Evolutionary conservation across 1,284 basidiomycete species (phyloP), one percentile per base, ranked within the genome.

Genomic region (Ustilago loliicola): DNA sequence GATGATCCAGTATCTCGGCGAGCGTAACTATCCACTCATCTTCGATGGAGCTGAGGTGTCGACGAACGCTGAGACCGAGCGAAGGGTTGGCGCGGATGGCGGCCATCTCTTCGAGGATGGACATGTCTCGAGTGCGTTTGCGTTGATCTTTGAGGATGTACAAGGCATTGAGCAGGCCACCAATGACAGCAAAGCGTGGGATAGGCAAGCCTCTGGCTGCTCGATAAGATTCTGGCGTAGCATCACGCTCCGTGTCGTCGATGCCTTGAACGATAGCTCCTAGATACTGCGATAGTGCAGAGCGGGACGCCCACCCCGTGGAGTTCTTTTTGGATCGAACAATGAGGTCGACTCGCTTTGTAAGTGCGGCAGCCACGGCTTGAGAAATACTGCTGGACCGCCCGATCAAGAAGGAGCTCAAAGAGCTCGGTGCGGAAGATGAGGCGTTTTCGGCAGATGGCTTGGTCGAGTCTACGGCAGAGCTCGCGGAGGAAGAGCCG

Each of bases 131-230:
- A 7, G 61, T 57, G 42, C 71, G 66, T 29, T 38, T 67, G 27
- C 77, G 59, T 58, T 81, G 79, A 11, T 72, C 79, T n/a, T 79
- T 77, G 30, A 78, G 77, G 2, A 72, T 29, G 50, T 80, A 72
- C 10, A 86, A 63, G 4, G 83, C 83, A 15, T 74, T 77, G 11
- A 86, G 68, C 0, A 86, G 70, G 5, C 84, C 84, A 1, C 80
- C 77, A 40, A 81, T 67, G 19, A 85, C 61, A 19, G 83, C 72
- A 17, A 86, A 78, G 27, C 74, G 66, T 11, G 84, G 70, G 11
- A 86, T 63, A 19, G 74, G 80, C 19, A 74, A 25, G 2, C 79
- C 72, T 19, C 61, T 50, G 3, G 75, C 63, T 21, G 75, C 61
- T 65, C 54, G 47, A 52, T 67, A 77, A 23, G 75, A 77, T 27